Conservation (phyloP, 2,329 filamentous ascomycete genomes). For the Sporothrix euskadiensis region DNA sequence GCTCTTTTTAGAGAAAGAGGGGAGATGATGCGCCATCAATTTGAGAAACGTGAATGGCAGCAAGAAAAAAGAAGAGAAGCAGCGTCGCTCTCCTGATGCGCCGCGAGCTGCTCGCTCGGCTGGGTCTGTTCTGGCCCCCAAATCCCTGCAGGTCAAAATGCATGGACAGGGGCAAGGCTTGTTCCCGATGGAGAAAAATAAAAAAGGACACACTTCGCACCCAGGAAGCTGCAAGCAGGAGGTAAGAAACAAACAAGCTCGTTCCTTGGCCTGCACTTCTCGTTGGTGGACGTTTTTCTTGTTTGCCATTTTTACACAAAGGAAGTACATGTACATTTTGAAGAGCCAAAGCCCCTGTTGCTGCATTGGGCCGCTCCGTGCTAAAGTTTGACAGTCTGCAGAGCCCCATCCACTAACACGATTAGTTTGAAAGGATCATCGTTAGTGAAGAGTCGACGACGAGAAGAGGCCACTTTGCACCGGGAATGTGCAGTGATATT, state of each 20-base stretch:
- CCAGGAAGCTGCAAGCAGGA: background rate
- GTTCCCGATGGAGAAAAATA: background rate
- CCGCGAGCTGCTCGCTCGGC: background rate
- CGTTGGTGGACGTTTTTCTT: slow-evolving; percentile 6
- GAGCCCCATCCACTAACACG: background rate
- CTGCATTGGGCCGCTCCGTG: background rate
- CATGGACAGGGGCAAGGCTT: background rate
- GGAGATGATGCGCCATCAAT: background rate
- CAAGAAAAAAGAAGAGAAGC: background rate
- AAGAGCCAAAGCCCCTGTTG: background rate
- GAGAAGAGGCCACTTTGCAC: background rate
- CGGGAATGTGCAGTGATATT: background rate
- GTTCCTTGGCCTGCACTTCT: background rate
- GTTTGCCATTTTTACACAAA: background rate
- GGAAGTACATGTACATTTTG: background rate
- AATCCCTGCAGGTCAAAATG: background rate
- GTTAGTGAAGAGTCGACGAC: background rate
- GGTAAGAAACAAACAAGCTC: background rate
- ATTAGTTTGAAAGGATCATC: background rate
- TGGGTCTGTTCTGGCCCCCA: background rate
- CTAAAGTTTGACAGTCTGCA: background rate
- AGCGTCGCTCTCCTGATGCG: background rate
- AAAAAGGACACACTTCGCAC: background rate
- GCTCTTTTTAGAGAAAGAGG: background rate
- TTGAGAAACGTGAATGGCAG: background rate